Conservation (phyloP, 805 yeast genomes). For the Komagataella populi region DNA sequence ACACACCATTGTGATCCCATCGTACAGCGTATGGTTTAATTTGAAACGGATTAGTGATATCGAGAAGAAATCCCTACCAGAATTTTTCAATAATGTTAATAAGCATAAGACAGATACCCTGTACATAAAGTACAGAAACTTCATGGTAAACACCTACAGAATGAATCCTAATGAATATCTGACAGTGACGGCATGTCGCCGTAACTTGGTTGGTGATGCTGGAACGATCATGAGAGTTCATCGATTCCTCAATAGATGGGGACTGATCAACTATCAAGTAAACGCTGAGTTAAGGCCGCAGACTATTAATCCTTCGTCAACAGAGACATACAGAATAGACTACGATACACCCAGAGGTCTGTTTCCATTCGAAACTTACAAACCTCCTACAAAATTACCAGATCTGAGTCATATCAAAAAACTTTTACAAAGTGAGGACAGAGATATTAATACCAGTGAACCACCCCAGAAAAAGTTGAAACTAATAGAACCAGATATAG, state of each 20-base stretch:
- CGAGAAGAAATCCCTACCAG: conserved; percentile 78
- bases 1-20: conserved; percentile 75
- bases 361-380: conserved; percentile 81
- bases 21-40: conserved; percentile 80
- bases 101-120: conserved; percentile 72
- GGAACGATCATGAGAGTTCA: conserved; percentile 80
- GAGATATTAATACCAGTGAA: conserved; percentile 1
- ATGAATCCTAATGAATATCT: conserved; percentile 82
- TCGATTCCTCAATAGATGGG: conserved; percentile 81
- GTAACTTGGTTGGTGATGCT: conserved; percentile 85
- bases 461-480: conserved; percentile 16
- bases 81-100: conserved; percentile 52
- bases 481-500: conserved; percentile 21
- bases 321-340: conserved; percentile 64
- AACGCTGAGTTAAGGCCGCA: conserved; percentile 64
- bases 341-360: conserved; percentile 87
- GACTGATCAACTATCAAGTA: conserved; percentile 84
- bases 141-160: conserved; percentile 79
- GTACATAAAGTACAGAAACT: conserved; percentile 73
- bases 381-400: conserved; percentile 40
- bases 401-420: conserved; percentile 16
- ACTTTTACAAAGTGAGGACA: conserved; percentile 4
- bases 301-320: conserved; percentile 55
- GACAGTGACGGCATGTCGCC: conserved; percentile 81
- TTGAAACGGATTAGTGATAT: conserved; percentile 59